Percentiles rank a stretch among this genome's conserved stretches.
Evolutionary conservation across 2,329 filamentous ascomycete genomes (phyloP).

Genomic region (Coniochaeta prunicola): DNA sequence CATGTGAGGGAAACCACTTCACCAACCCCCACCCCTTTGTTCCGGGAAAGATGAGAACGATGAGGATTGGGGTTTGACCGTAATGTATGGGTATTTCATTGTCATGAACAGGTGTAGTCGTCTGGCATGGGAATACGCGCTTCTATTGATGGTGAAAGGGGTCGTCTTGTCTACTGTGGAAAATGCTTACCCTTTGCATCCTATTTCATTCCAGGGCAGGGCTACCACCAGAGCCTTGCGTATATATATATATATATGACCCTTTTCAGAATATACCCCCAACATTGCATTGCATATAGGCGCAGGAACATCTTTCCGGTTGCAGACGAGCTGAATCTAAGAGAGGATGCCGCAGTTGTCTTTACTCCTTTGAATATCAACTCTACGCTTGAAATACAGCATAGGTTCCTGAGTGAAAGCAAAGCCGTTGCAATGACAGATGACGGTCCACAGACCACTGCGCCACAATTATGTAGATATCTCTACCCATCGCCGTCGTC

Average conservation of each 20-base stretch:
- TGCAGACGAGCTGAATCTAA: neutral
- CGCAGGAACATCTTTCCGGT: neutral
- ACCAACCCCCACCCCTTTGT: too few species aligned
- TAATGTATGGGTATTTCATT: too few species aligned
- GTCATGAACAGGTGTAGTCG: too few species aligned
- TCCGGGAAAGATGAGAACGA: too few species aligned
- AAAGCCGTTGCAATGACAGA: neutral
- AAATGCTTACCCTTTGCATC: neutral
- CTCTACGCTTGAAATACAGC: neutral
- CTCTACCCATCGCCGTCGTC: neutral
- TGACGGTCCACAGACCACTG: neutral
- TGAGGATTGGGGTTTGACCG: too few species aligned
- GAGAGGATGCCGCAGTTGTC: neutral
- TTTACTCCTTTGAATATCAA: neutral
- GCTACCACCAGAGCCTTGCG: neutral
- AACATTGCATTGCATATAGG: neutral
- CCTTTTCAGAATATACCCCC: neutral
- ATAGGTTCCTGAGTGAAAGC: neutral
- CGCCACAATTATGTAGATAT: neutral
- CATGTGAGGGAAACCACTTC: neutral
- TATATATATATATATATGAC: constrained; percentile 1
- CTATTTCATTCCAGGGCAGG: neutral
- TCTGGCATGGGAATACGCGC: too few species aligned
- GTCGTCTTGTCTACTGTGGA: too few species aligned
- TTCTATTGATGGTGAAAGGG: too few species aligned